phyloP scores from a whole-genome alignment of 2,329 filamentous ascomycete genomes.

The Lasiodiplodia gonubiensis region DNA sequence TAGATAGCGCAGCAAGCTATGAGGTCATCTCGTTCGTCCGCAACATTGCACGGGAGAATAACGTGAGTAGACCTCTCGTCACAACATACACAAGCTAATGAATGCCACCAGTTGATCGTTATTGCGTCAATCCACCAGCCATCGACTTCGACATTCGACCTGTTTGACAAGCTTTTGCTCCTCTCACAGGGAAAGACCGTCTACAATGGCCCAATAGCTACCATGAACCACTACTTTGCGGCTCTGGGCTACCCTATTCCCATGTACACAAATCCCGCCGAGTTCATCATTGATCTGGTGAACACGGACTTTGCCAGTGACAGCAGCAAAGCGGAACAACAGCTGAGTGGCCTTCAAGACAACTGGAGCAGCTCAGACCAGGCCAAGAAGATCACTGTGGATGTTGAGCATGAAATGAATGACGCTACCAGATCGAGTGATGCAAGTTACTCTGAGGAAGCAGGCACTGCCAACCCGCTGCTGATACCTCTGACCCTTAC shows the following conservation, averaged over 20 bases:
- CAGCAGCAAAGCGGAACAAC: conserved; percentile 50
- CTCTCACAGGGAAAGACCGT: conserved; percentile 73
- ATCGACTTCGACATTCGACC: conserved; percentile 76
- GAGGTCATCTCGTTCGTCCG: conserved; percentile 79
- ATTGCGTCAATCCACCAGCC: conserved; percentile 87
- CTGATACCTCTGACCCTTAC: conserved; percentile 68
- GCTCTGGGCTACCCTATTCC: conserved; percentile 68
- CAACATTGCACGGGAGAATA: conserved; percentile 68
- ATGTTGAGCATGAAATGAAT: conserved; percentile 40
- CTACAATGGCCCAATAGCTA: conserved; percentile 71
- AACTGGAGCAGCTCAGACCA: conserved; percentile 61
- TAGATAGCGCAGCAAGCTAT: conserved; percentile 77
- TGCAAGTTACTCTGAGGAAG: background rate
- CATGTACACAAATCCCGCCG: conserved; percentile 75
- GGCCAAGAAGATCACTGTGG: conserved; percentile 35
- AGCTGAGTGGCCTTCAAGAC: conserved; percentile 60
- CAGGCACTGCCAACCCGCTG: conserved; percentile 50
- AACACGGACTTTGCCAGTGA: conserved; percentile 70
- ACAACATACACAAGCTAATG: background rate
- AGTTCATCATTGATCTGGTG: conserved; percentile 78
- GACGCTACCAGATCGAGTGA: background rate
- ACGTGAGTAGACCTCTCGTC: conserved; percentile 52
- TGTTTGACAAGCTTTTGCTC: conserved; percentile 80
- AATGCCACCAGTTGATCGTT: conserved; percentile 66
- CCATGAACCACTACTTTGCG: conserved; percentile 68